phyloP scores from a whole-genome alignment of 139 green algal genomes.

The Mesostigma viride region DNA sequence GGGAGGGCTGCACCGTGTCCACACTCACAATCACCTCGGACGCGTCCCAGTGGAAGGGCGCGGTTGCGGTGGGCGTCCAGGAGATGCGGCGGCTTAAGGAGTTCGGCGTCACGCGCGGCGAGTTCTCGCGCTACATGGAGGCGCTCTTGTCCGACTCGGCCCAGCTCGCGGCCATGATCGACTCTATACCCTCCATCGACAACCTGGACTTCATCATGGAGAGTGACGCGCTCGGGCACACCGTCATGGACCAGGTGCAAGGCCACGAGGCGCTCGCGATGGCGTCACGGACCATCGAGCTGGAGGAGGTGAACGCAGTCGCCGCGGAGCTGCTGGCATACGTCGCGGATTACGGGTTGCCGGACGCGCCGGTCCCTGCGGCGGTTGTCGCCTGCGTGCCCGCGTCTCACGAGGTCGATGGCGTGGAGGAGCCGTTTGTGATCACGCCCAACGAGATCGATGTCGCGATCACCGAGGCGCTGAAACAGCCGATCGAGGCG shows the following conservation, averaged over 20 bases:
- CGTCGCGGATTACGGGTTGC: constrained; percentile 69
- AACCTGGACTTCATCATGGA: constrained; percentile 98
- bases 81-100: constrained; percentile 63
- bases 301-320: constrained; percentile 38
- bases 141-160: constrained; percentile 79
- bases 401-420: constrained; percentile 43
- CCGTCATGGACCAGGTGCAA: constrained; percentile 57
- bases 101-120: constrained; percentile 70
- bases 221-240: constrained; percentile 79
- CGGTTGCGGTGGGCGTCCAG: constrained; percentile 21
- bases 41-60: constrained; percentile 71
- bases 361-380: constrained; percentile 48
- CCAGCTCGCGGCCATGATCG: constrained; percentile 69
- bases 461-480: constrained; percentile 10
- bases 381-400: constrained; percentile 87
- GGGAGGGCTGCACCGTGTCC: constrained; percentile 86
- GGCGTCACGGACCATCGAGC: constrained; percentile 39
- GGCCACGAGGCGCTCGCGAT: constrained; percentile 27
- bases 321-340: constrained; percentile 65
- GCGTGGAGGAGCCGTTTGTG: constrained; percentile 55
- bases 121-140: constrained; percentile 78
- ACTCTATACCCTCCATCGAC: constrained; percentile 70
- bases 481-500: constrained; percentile 13
- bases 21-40: constrained; percentile 87
- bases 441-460: constrained; percentile 57